phyloP scores from a whole-genome alignment of 495 filamentous ascomycete species.

The Daldinia caldariorum region DNA sequence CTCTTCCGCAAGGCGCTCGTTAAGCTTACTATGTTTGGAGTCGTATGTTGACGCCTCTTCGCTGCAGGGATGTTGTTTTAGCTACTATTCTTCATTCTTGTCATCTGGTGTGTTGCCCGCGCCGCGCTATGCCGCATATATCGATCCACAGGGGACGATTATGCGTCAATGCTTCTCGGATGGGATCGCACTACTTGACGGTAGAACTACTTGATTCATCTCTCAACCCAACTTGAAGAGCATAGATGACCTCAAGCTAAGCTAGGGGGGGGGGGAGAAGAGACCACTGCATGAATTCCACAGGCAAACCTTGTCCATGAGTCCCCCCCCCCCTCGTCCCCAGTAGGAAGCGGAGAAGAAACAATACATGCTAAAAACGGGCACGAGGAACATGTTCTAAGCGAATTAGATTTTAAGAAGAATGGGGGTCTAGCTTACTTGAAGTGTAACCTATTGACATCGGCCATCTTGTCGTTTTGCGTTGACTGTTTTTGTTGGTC shows the following conservation, averaged over 20 bases:
- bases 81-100: conserved; percentile 18
- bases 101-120: conserved; percentile 3
- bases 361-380: conserved; percentile 9
- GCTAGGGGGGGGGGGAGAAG: not conserved
- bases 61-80: conserved; percentile 38
- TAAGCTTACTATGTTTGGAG: conserved; percentile 52
- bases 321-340: conserved; percentile 4
- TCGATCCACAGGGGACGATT: conserved; percentile 28
- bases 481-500: not conserved
- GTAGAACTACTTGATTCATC: conserved; percentile 10
- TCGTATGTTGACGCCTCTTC: conserved; percentile 56
- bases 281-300: conserved; percentile 1
- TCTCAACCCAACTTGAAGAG: conserved; percentile 1
- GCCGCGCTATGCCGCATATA: conserved; percentile 28
- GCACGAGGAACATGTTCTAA: conserved; percentile 14
- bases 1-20: conserved; percentile 54
- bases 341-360: not conserved
- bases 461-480: conserved; percentile 36
- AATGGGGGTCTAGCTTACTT: conserved; percentile 48
- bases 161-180: conserved; percentile 13
- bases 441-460: conserved; percentile 57
- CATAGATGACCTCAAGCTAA: conserved; percentile 2
- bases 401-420: conserved; percentile 18
- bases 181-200: conserved; percentile 7
- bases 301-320: not conserved